phyloP scores from a whole-genome alignment of 108 stramenopile genomes.

The Phaeodactylum tricornutum region DNA sequence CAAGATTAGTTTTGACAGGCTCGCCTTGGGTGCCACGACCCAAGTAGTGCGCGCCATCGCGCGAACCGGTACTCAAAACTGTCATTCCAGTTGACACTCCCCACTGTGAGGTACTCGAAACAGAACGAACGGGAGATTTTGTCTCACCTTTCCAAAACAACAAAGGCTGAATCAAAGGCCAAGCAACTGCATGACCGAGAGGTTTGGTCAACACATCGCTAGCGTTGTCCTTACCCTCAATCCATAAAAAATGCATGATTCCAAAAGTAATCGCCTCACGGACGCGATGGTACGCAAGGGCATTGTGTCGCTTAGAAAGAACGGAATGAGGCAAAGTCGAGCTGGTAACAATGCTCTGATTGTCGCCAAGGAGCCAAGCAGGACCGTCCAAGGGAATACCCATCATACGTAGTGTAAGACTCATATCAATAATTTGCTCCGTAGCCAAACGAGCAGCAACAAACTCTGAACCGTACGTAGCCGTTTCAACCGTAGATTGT shows the following conservation, averaged over 20 bases:
- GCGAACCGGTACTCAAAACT: no score
- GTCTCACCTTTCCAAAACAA: conserved; percentile 1
- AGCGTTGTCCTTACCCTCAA: conserved; percentile 8
- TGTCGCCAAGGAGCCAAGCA: conserved; percentile 25
- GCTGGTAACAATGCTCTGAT: conserved; percentile 19
- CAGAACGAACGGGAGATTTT: no score
- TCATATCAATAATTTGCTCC: conserved; percentile 12
- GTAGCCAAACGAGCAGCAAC: conserved; percentile 16
- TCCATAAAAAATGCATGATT: background rate
- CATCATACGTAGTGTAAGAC: conserved; percentile 20
- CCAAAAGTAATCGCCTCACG: conserved; percentile 15
- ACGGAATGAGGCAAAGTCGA: conserved; percentile 1
- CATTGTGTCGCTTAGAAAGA: conserved; percentile 13
- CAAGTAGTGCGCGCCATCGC: no score
- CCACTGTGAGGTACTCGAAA: no score
- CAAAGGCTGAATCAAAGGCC: background rate
- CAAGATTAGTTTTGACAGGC: no score
- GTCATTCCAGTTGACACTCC: no score
- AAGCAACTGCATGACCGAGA: background rate
- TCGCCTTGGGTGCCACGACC: no score
- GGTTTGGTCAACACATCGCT: conserved; percentile 12
- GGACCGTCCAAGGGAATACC: conserved; percentile 22
- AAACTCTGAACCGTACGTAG: conserved; percentile 26
- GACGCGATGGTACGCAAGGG: conserved; percentile 11
- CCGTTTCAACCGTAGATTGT: conserved; percentile 10